Evolutionary conservation across 805 yeast species (phyloP), one percentile per base, ranked within the genome.

Genomic region (Monosporozyma siamensis): DNA sequence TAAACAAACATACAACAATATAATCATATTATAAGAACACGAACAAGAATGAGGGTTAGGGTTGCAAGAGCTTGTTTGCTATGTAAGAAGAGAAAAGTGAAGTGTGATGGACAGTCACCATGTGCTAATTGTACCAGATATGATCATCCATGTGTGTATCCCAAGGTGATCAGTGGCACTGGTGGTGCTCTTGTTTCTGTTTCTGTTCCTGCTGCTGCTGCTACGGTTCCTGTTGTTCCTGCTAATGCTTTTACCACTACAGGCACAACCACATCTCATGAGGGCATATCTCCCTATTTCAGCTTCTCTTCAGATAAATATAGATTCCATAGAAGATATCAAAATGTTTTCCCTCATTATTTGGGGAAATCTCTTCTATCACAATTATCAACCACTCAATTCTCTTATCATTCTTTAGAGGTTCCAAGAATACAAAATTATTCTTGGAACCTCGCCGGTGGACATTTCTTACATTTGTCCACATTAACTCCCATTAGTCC

Each of bases 371-470:
- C 56, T 17, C 46, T 60, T 10, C 47, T 67, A 44, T 58, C 58
- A 44, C 49, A 60, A 9, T 48, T 63, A 29, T 59, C 75, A 8
- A 48, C 62, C 7, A 58, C 58, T 5, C n/a, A n/a, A 58, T 61
- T 43, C 58, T 60, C 38, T 14, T 40, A 6, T 48, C 56, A 18
- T 53, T 61, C 12, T 64, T 75, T 11, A 51, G 59, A 10, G 46
- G 72, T n/a, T n/a, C 82, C 82, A 4, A 57, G 82, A 37, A 63
- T 69, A n/a, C 81, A 78, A 52, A 72, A 68, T 40, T 78, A 74
- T 50, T 82, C 81, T 12, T 78, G 83, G 82, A 78, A 78, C 53
- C 62, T 77, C 74, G 64, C 72, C n/a, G 83, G 83, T 1, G 68
- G 68, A 23, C 72, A 70, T 50, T 78, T 74, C 51, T 47, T 76